Conservation (phyloP, 2,329 filamentous ascomycete genomes). For the Exophiala sp. region DNA sequence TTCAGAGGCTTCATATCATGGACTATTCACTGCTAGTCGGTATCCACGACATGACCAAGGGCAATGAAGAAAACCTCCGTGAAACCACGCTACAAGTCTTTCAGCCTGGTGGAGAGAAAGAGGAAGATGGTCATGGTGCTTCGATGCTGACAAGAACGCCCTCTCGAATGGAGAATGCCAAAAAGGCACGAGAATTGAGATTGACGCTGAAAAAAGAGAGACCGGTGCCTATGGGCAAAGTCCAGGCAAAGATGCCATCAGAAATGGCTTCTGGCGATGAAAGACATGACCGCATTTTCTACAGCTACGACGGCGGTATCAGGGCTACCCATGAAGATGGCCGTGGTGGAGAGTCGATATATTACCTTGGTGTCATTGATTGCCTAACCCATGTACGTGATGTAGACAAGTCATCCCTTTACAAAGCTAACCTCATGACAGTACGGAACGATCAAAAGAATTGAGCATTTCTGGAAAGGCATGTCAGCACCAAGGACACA, state of each 20-base stretch:
- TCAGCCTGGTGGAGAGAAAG: constrained; percentile 73
- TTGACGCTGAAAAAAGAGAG: constrained; percentile 91
- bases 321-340: constrained; percentile 90
- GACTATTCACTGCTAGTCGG: constrained; percentile 95
- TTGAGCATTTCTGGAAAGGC: constrained; percentile 97
- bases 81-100: constrained; percentile 91
- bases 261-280: constrained; percentile 67
- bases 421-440: constrained; percentile 37
- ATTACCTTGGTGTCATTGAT: constrained; percentile 97
- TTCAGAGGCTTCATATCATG: constrained; percentile 93
- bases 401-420: background rate
- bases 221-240: constrained; percentile 86
- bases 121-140: constrained; percentile 51
- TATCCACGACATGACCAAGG: constrained; percentile 83
- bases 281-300: constrained; percentile 77
- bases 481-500: constrained; percentile 76
- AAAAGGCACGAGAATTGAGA: constrained; percentile 85
- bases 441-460: constrained; percentile 92
- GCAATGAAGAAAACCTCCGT: constrained; percentile 90
- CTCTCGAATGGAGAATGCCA: constrained; percentile 85
- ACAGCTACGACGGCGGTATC: constrained; percentile 90
- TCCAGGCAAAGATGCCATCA: constrained; percentile 81
- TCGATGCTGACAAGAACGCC: constrained; percentile 80
- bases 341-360: constrained; percentile 80
- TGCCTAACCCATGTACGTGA: constrained; percentile 87